Conservation (phyloP, 2,329 filamentous ascomycete species). For the Nothopassalora personata region DNA sequence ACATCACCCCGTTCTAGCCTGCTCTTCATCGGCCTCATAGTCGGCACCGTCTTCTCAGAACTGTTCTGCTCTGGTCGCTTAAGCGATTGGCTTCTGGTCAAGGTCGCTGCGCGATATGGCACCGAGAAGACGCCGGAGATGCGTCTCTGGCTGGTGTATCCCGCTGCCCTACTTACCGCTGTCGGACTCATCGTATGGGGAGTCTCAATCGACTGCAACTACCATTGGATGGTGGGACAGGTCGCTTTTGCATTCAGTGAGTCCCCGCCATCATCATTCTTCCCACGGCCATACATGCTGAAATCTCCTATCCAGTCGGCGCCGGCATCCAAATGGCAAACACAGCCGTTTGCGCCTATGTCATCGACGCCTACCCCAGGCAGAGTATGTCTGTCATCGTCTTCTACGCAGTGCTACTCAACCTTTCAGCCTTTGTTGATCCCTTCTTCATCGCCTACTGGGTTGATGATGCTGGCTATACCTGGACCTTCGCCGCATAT, state of each 20-base stretch:
- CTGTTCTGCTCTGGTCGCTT: slow-evolving; percentile 14
- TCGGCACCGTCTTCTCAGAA: slow-evolving; percentile 17
- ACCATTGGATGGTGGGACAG: slow-evolving; percentile 20
- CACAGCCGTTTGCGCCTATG: slow-evolving; percentile 15
- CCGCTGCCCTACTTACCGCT: slow-evolving; percentile 11
- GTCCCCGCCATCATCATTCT: background rate
- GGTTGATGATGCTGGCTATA: slow-evolving; percentile 15
- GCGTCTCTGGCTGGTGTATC: slow-evolving; percentile 17
- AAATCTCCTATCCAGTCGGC: slow-evolving; percentile 6
- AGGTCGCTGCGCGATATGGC: slow-evolving; percentile 11
- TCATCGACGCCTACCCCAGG: slow-evolving; percentile 15
- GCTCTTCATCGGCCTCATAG: slow-evolving; percentile 17
- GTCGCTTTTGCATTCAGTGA: slow-evolving; percentile 17
- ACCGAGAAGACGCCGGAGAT: slow-evolving; percentile 14
- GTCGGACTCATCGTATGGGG: slow-evolving; percentile 16
- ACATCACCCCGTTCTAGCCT: slow-evolving; percentile 5
- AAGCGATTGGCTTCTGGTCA: slow-evolving; percentile 18
- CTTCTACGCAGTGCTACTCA: slow-evolving; percentile 18
- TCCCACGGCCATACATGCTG: background rate
- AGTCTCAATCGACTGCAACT: slow-evolving; percentile 13
- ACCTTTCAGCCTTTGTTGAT: slow-evolving; percentile 15
- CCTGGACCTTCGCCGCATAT: slow-evolving; percentile 17
- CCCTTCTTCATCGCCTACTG: slow-evolving; percentile 18
- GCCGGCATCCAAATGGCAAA: slow-evolving; percentile 20
- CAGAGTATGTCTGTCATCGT: slow-evolving; percentile 20